phyloP scores from a whole-genome alignment of 2,329 filamentous ascomycete genomes.

The Emergomyces africanus region DNA sequence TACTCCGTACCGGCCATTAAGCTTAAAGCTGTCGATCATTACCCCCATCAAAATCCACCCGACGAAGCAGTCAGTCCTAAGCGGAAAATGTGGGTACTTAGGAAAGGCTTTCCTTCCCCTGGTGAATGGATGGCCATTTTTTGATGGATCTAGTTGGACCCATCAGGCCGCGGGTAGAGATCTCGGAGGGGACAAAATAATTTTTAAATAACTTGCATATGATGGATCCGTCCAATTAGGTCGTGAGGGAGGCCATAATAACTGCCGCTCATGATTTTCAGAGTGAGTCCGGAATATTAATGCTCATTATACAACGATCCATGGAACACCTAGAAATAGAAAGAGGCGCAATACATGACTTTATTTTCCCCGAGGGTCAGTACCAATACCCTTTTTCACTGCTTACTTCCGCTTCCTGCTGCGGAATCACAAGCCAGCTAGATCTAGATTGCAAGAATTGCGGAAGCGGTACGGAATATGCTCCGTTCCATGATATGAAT shows the following conservation, averaged over 20 bases:
- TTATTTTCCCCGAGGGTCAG: too few species aligned
- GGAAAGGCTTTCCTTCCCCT: not conserved
- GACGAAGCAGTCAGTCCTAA: not conserved
- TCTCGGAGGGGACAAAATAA: too few species aligned
- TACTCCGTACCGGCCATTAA: not conserved
- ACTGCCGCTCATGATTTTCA: not conserved
- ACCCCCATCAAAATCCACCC: not conserved
- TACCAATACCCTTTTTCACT: too few species aligned
- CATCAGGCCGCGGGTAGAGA: not conserved
- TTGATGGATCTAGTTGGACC: not conserved
- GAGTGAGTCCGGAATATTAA: not conserved
- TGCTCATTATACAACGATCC: not conserved
- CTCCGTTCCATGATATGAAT: not conserved
- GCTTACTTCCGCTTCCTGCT: too few species aligned
- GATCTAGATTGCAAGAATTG: too few species aligned
- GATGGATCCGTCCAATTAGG: not conserved
- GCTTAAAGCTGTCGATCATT: not conserved
- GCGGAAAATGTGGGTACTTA: not conserved
- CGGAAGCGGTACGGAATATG: too few species aligned
- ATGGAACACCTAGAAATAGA: too few species aligned
- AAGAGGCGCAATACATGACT: too few species aligned
- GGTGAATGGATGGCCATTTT: not conserved
- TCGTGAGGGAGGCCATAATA: not conserved
- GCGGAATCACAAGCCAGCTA: too few species aligned
- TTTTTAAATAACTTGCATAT: not conserved